These are phyloP conservation scores for Jimgerdemannia flammicorona DNA, from an alignment of 192 early-diverging fungal species.

Conservation along the genomic window DNA sequence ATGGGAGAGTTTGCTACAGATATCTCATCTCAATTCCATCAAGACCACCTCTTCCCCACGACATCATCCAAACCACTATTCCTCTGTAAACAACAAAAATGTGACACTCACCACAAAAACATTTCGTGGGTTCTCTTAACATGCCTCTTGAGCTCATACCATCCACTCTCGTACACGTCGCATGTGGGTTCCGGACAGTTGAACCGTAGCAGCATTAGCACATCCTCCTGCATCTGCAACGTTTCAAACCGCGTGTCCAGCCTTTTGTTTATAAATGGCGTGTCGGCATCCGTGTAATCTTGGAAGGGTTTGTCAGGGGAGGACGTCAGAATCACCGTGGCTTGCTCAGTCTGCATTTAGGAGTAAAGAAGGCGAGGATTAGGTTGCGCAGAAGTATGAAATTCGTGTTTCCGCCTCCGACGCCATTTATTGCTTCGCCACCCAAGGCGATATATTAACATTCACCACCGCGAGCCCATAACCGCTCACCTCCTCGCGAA, in stretches of 20 bases:
- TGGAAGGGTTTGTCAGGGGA: slow-evolving; percentile 52
- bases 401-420: slow-evolving; percentile 2
- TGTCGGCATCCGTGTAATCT: slow-evolving; percentile 41
- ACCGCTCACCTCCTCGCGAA: neutral
- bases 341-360: slow-evolving; percentile 63
- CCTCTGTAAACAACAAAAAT: neutral
- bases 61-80: neutral
- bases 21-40: no score
- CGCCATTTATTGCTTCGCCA: slow-evolving; percentile 4
- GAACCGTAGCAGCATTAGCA: slow-evolving; percentile 69
- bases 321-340: slow-evolving; percentile 74
- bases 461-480: neutral
- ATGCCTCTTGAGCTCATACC: slow-evolving; percentile 83
- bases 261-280: slow-evolving; percentile 62
- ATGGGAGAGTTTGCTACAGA: no score
- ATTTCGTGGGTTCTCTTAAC: slow-evolving; percentile 70
- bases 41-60: no score
- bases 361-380: neutral
- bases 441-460: slow-evolving; percentile 7
- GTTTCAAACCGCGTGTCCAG: slow-evolving; percentile 74
- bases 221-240: slow-evolving; percentile 69
- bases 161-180: slow-evolving; percentile 70
- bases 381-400: neutral
- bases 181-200: slow-evolving; percentile 88
- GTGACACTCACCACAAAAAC: slow-evolving; percentile 64